Evolutionary conservation across 768 basidiomycete species (phyloP), one percentile per base, ranked within the genome.

Genomic region (Leccinellum luteum): DNA sequence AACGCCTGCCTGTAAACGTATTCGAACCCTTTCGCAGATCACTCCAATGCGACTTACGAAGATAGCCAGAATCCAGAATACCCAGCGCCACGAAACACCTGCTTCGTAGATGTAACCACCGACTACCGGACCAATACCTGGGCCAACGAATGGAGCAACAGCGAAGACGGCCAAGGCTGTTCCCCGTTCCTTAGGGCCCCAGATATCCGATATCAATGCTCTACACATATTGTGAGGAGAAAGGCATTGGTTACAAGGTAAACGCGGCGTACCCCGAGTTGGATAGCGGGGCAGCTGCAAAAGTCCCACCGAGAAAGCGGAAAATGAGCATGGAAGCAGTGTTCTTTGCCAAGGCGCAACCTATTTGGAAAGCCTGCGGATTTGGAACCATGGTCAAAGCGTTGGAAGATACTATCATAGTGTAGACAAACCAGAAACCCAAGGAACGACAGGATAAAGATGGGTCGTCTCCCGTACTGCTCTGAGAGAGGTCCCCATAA

Each of bases 291-390:
- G 84, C 80, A 17, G 85, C 81, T 19, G 88, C 87, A 61, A 88
- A 90, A 2, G 76, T 74, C 13, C 90, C 89, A 2, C 83, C 81
- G n/a, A 90, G 67, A 67, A 90, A 86, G 21, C 90, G 81, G 62
- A 88, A 83, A 17, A 87, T 64, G 13, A 92, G 75, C n/a, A 92
- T 68, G 4, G 85, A 81, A 7, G 76, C 78, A 2, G 83, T 82
- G 69, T 88, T 90, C 38, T 76, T 72, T 0, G 85, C 75, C 3
- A 89, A 73, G 0, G 89, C 87, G 38, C 79, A 79, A 28, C 81
- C 89, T 27, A 87, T 67, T 74, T 85, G 84, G 65, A 88, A 88
- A 41, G 76, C 71, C 83, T 84, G 41, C 14, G 19, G 41, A 27
- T 44, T 54, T 12, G 52, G 56, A 57, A 38, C 52, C 41, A 45